phyloP scores from a whole-genome alignment of 108 stramenopile genomes.

The Conticribra weissflogii region DNA sequence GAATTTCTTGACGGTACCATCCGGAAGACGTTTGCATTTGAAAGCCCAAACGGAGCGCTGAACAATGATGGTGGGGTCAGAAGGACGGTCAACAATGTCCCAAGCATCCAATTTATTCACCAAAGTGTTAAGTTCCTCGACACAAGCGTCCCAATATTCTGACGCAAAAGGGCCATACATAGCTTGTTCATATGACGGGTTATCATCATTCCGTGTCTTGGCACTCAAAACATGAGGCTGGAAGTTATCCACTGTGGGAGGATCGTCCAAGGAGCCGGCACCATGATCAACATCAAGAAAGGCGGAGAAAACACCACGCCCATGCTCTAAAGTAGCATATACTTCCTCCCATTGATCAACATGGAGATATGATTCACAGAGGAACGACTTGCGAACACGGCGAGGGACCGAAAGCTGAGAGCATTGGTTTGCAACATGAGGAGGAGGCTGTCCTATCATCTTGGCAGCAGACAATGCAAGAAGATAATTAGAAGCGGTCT shows the following conservation, averaged over 20 bases:
- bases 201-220: conserved; percentile 15
- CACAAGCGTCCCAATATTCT: conserved; percentile 34
- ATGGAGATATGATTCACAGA: too few relatives aligned
- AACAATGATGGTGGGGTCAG: background rate
- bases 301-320: too few relatives aligned
- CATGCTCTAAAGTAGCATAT: too few relatives aligned
- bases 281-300: too few relatives aligned
- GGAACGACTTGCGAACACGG: background rate
- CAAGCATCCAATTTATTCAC: conserved; percentile 27
- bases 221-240: background rate
- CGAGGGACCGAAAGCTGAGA: background rate
- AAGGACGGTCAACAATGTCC: conserved; percentile 32
- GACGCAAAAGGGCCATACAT: conserved; percentile 43
- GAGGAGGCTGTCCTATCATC: background rate
- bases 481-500: background rate
- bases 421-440: background rate
- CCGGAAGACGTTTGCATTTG: conserved; percentile 26
- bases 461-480: background rate
- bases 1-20: conserved; percentile 33
- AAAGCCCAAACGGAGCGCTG: conserved; percentile 45
- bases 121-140: conserved; percentile 29
- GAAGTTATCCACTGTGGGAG: background rate
- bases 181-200: conserved; percentile 42
- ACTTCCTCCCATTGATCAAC: too few relatives aligned
- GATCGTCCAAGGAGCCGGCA: too few relatives aligned